Conservation (phyloP, 371 early-diverging fungal genomes). For the Mucor plumbeus region DNA sequence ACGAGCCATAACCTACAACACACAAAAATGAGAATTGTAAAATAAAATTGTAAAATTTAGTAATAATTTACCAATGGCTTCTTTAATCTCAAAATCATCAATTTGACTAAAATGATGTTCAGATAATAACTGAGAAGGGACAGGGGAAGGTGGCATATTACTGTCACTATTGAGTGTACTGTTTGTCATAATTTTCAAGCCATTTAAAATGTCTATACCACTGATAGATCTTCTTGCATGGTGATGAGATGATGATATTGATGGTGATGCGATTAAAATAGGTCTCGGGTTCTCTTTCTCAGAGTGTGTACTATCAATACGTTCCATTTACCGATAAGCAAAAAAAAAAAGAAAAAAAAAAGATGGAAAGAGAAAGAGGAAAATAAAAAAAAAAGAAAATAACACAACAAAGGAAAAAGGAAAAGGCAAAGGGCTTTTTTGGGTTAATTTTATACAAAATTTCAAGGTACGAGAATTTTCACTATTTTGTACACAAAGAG, state of each 20-base stretch:
- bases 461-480: neutral
- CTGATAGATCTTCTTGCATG: slow-evolving; percentile 28
- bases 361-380: neutral
- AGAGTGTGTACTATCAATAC: slow-evolving; percentile 25
- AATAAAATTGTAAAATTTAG: neutral
- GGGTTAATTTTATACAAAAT: neutral
- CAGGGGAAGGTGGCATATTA: slow-evolving; percentile 22
- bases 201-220: slow-evolving; percentile 30
- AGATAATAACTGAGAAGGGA: slow-evolving; percentile 21
- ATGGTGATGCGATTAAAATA: slow-evolving; percentile 4
- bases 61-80: slow-evolving; percentile 39
- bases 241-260: slow-evolving; percentile 11
- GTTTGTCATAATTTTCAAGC: slow-evolving; percentile 29
- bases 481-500: too few species aligned
- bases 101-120: slow-evolving; percentile 32
- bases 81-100: slow-evolving; percentile 51
- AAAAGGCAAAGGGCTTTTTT: neutral
- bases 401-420: neutral
- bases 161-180: slow-evolving; percentile 7
- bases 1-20: slow-evolving; percentile 79
- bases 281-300: slow-evolving; percentile 21
- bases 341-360: neutral
- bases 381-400: neutral
- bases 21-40: neutral
- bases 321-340: slow-evolving; percentile 5